Base-by-base conservation (phyloP, 1,284 basidiomycete genomes). In the Ustilago hordei region DNA sequence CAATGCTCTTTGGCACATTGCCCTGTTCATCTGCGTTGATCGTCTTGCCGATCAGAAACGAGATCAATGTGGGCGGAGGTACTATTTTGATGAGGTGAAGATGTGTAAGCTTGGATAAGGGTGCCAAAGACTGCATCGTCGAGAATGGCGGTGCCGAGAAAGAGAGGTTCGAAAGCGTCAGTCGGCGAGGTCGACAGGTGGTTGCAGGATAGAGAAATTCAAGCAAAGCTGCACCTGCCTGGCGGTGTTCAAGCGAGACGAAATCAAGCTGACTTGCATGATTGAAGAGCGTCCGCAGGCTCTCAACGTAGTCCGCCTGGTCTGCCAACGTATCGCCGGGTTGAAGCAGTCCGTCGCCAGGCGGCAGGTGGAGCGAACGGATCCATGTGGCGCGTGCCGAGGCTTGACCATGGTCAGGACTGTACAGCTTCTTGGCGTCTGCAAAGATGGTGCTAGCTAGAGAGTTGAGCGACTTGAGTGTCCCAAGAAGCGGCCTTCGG, bases 11-110 rank as follows among this genome's bases (percentile, higher is more conserved):
- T 0, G 64, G 60, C 11, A 75, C 64, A 17, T 67, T 70, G n/a
- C 67, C 64, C 32, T 69, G 63, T 35, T 75, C 67, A 8, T 69
- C 60, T 4, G 60, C 17, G 23, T 66, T 66, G 53, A 75, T 75
- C 56, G 53, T 35, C 31, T 66, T 61, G 35, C 72, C 67, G 0
- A 67, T 61, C 13, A 75, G 53, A 38, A 69, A 75, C 11, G 60
- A 68, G n/a, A 75, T 69, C 57, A 75, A 54, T 17, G 72, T 64
- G 28, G 72, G 72, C 12, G 72, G 72, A 2, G 72, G 72, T 0
- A 75, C 67, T 19, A 75, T 60, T 59, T 75, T 75, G 64, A 75
- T 75, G 15, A 75, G 47, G 23, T 75, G 72, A 45, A 75, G 64
- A 32, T 68, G 66, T 32, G 64, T 67, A 9, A 75, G 43, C 35